Percentiles rank a stretch among this genome's conserved stretches.
These are phyloP conservation scores for Herpetomonas tarakana DNA, from an alignment of 208 protist genomes.

Conservation along the genomic window DNA sequence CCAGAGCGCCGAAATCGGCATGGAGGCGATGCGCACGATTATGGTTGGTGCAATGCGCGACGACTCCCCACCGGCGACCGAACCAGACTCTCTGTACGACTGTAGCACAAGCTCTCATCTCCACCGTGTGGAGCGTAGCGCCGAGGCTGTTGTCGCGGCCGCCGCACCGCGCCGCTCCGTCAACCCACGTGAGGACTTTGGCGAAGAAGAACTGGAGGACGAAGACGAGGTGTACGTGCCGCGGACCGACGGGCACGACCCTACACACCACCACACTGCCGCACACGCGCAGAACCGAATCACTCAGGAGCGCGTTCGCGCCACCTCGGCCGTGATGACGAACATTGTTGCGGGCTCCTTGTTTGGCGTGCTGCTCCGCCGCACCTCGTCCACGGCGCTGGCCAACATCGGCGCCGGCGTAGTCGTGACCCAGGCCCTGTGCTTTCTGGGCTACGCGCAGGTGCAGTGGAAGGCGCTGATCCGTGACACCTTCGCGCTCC, in stretches of 20 bases:
- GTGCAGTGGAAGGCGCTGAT: slow-evolving; percentile 50
- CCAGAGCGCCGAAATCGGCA: slow-evolving; percentile 4
- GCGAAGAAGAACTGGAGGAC: neutral
- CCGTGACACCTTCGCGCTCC: slow-evolving; percentile 20
- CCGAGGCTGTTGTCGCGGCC: too few species aligned
- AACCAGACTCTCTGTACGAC: too few species aligned
- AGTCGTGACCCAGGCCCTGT: slow-evolving; percentile 44
- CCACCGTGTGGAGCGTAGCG: too few species aligned
- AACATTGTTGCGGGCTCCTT: slow-evolving; percentile 28
- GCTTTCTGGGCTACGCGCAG: slow-evolving; percentile 52
- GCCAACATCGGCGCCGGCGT: slow-evolving; percentile 22
- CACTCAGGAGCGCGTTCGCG: slow-evolving; percentile 16
- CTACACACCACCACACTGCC: neutral
- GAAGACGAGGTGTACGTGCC: neutral
- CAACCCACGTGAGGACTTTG: slow-evolving; percentile 1
- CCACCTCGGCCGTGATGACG: slow-evolving; percentile 18
- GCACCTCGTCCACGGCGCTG: slow-evolving; percentile 14
- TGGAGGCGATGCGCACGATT: neutral
- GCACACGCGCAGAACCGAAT: neutral
- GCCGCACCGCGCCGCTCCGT: neutral
- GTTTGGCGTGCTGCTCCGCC: slow-evolving; percentile 16
- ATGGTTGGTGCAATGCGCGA: neutral
- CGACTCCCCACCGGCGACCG: neutral
- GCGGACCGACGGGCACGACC: neutral
- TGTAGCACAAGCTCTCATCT: too few species aligned